Conservation (phyloP, 2,329 filamentous ascomycete genomes). For the Trichoderma sp. region DNA sequence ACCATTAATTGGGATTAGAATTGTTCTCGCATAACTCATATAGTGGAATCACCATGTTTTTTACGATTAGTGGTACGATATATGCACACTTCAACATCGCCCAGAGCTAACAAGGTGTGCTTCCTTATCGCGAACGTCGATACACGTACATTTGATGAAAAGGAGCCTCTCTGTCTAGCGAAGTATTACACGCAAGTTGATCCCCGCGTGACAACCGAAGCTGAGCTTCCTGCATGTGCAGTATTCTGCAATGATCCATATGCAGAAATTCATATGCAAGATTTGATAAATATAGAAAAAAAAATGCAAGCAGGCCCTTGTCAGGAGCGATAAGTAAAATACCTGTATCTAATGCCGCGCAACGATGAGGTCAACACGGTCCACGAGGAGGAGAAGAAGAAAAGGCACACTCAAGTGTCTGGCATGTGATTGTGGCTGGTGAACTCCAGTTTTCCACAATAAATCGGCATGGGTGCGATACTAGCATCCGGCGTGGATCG, state of each 20-base stretch:
- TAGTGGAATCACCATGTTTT: background rate
- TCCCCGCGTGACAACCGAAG: background rate
- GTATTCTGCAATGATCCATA: background rate
- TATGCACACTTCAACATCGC: background rate
- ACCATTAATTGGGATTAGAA: background rate
- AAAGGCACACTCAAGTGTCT: constrained; percentile 3
- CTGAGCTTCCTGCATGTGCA: background rate
- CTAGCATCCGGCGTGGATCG: constrained; percentile 10
- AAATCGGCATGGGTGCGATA: background rate
- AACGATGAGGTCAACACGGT: background rate
- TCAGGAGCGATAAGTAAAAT: background rate
- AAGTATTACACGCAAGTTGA: background rate
- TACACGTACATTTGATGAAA: background rate
- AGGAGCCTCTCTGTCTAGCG: background rate
- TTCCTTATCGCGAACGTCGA: background rate
- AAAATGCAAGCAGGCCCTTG: background rate
- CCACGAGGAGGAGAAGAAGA: background rate
- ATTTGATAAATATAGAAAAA: background rate
- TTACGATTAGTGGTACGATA: background rate
- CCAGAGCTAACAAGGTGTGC: background rate
- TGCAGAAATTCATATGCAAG: background rate
- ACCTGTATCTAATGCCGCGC: background rate
- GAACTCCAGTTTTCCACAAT: constrained; percentile 15
- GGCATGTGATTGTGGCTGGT: constrained; percentile 36
- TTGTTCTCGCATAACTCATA: background rate